Evolutionary conservation across 192 early-diverging fungal genomes (phyloP), one percentile per base, ranked within the genome.

Genomic region (Podila clonocystis): DNA sequence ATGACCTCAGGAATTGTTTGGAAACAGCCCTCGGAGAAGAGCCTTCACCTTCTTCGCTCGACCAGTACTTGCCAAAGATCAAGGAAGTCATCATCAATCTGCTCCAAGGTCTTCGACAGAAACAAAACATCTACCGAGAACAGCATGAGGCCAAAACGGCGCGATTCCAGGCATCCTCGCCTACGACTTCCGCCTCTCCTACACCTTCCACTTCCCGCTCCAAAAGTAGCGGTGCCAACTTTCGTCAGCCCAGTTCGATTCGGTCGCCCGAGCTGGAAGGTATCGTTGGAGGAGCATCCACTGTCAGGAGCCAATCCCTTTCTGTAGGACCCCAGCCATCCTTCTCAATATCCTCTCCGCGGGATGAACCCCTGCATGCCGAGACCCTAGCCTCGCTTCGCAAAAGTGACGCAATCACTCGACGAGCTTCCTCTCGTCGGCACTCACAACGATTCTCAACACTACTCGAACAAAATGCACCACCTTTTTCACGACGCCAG

Each of bases 11-110:
- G 38, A 62, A 63, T 22, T 87, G 86, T 41, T 74, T 89, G 8
- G 84, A 86, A 36, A 85, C 62, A 11, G 84, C 86, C 20, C 65
- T 89, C 5, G 65, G 65, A 13, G 84, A 88, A 60, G 72, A 83
- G 13, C 84, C 86, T 4, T 79, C 85, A 4, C 80, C 72, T 15
- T 13, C 64, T 8, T 74, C 82, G 3, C 58, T 90, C 11, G 89
- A 90, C 50, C 65, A 79, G 20, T 73, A 87, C 60, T 65, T 90
- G 22, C 88, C 88, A 22, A 73, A 61, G 9, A 90, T 90, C 62
- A 82, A 83, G 58, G 86, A 86, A 29, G 77, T 84, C 49, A 90
- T 90, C 65, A 75, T 90, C 38, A 66, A 73, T 34, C 66, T 90
- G 11, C 62, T 90, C 5, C 85, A 90, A 63, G 86, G 85, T 5